Evolutionary conservation across 1,139 yeast species (phyloP).

Genomic region (Pichia sp.): DNA sequence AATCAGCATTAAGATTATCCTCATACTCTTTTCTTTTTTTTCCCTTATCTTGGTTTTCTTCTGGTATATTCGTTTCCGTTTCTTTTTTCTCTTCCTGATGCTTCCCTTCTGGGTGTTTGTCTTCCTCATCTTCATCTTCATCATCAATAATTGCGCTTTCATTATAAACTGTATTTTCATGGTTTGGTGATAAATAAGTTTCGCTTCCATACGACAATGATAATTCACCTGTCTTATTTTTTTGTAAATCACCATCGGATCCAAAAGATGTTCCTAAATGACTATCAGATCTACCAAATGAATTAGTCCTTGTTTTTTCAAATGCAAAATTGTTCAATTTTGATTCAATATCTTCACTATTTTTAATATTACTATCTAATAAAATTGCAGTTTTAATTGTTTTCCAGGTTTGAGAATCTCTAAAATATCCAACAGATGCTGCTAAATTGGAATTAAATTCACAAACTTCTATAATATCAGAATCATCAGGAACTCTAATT

Average conservation of each 20-base stretch:
- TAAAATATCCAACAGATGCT: slow-evolving; percentile 41
- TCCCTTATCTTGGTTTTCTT: too few relatives aligned
- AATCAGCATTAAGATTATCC: too few relatives aligned
- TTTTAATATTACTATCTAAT: slow-evolving; percentile 32
- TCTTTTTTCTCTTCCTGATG: too few relatives aligned
- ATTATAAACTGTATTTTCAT: slow-evolving; percentile 7
- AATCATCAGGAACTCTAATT: slow-evolving; percentile 42
- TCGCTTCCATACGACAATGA: slow-evolving; percentile 4
- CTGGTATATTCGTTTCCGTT: too few relatives aligned
- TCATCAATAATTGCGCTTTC: slow-evolving; percentile 31
- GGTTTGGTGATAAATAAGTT: not conserved
- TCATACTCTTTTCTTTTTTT: too few relatives aligned
- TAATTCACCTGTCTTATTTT: too few relatives aligned
- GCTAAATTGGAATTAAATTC: slow-evolving; percentile 56
- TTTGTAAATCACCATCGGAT: slow-evolving; percentile 15
- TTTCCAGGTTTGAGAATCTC: slow-evolving; percentile 69
- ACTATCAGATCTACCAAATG: slow-evolving; percentile 13
- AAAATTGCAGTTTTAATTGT: slow-evolving; percentile 51
- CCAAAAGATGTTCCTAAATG: slow-evolving; percentile 21
- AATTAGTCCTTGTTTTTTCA: slow-evolving; percentile 2
- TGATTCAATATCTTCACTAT: slow-evolving; percentile 6
- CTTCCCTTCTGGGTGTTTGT: too few relatives aligned
- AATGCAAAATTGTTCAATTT: slow-evolving; percentile 8
- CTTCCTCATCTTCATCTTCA: slow-evolving; percentile 23
- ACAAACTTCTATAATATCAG: slow-evolving; percentile 48